These are phyloP conservation scores for Trametes sanguinea DNA, from an alignment of 768 basidiomycete genomes.

Conservation along the genomic window DNA sequence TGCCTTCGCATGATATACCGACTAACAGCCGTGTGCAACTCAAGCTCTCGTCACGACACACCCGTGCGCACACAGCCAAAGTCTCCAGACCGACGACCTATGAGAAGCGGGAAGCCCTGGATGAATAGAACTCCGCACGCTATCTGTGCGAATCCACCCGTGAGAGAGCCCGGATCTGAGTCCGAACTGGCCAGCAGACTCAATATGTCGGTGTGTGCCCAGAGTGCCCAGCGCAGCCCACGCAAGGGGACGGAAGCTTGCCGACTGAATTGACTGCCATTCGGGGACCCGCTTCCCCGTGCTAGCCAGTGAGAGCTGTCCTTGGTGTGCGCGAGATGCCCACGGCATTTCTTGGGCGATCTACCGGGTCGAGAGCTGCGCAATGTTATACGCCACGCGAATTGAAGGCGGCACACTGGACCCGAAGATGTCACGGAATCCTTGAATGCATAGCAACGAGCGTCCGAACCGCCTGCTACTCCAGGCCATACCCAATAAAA, in stretches of 20 bases:
- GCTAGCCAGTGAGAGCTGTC: conserved; percentile 1
- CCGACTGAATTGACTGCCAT: conserved; percentile 6
- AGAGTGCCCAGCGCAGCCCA: background rate
- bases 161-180: background rate
- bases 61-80: conserved; percentile 8
- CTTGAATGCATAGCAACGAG: no score
- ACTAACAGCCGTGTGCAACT: conserved; percentile 6
- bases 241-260: conserved; percentile 1
- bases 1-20: conserved; percentile 11
- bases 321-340: background rate
- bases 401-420: background rate
- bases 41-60: background rate
- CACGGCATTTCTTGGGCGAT: background rate
- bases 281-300: background rate
- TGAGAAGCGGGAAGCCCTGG: conserved; percentile 14
- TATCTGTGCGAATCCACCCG: conserved; percentile 7
- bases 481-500: background rate
- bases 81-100: conserved; percentile 13
- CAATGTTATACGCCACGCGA: background rate
- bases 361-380: background rate
- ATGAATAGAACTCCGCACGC: conserved; percentile 7
- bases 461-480: no score
- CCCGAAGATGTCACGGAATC: background rate
- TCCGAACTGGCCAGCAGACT: background rate
- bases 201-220: background rate